Conservation (phyloP, 495 filamentous ascomycete species). For the Amorphotheca resinae region DNA sequence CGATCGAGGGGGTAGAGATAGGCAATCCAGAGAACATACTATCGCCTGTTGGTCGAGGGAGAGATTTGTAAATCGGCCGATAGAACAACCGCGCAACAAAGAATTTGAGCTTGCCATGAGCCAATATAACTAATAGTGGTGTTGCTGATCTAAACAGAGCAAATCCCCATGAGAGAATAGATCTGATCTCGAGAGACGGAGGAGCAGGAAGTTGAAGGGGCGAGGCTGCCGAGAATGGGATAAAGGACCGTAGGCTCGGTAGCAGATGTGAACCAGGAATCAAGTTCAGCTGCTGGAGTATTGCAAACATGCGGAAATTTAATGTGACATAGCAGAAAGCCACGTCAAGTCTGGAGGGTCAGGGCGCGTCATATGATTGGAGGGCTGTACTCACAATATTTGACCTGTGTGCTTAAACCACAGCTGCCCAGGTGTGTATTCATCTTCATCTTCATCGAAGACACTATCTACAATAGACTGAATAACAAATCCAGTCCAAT, state of each 20-base stretch:
- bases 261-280: slow-evolving; percentile 26
- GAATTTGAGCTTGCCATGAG: slow-evolving; percentile 11
- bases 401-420: background rate
- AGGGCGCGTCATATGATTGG: background rate
- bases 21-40: slow-evolving; percentile 14
- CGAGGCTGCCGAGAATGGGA: slow-evolving; percentile 35
- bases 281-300: slow-evolving; percentile 36
- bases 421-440: background rate
- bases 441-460: slow-evolving; percentile 9
- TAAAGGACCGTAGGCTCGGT: slow-evolving; percentile 32
- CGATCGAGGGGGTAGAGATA: slow-evolving; percentile 3
- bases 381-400: background rate
- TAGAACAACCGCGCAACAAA: slow-evolving; percentile 10
- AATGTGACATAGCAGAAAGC: slow-evolving; percentile 26
- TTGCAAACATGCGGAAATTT: slow-evolving; percentile 34
- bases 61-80: slow-evolving; percentile 13
- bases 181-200: slow-evolving; percentile 1
- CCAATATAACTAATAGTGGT: slow-evolving; percentile 14
- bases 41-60: slow-evolving; percentile 16
- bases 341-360: slow-evolving; percentile 6
- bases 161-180: slow-evolving; percentile 2
- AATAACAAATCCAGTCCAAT: slow-evolving; percentile 13
- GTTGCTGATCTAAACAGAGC: slow-evolving; percentile 3
- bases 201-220: slow-evolving; percentile 24
- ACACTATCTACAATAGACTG: slow-evolving; percentile 9